phyloP scores from a whole-genome alignment of 2,329 filamentous ascomycete genomes.

The Pyricularia grisea region DNA sequence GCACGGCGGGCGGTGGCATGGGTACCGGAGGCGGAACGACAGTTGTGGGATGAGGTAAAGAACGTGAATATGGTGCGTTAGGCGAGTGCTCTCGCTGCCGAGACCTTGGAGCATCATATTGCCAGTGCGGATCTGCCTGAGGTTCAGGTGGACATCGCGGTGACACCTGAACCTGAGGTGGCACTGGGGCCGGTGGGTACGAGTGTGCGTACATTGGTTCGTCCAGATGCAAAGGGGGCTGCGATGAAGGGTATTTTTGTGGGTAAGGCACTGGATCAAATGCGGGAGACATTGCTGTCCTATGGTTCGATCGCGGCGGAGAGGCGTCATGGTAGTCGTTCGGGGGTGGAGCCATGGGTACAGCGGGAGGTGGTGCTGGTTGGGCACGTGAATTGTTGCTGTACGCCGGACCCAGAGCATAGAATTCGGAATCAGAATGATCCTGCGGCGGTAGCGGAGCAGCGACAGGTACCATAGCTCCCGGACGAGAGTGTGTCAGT shows the following conservation, averaged over 20 bases:
- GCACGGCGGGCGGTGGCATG: slow-evolving; percentile 10
- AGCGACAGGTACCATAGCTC: not conserved
- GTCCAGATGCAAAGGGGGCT: not conserved
- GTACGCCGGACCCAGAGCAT: not conserved
- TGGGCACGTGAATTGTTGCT: not conserved
- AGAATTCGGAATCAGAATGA: not conserved
- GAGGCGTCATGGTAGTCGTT: not conserved
- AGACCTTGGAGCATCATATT: not conserved
- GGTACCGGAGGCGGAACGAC: slow-evolving; percentile 1
- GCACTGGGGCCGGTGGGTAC: not conserved
- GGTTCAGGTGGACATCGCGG: not conserved
- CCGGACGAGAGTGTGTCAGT: not conserved
- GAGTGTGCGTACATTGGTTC: not conserved
- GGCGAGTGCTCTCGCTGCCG: not conserved
- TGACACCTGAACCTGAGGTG: not conserved
- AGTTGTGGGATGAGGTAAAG: not conserved
- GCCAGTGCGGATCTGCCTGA: not conserved
- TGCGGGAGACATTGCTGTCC: not conserved
- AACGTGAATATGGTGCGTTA: not conserved
- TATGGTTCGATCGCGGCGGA: not conserved
- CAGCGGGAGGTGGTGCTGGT: not conserved
- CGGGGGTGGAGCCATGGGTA: not conserved
- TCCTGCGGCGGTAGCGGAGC: not conserved
- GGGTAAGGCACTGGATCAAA: not conserved
- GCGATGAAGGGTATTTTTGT: not conserved